Evolutionary conservation across 2,329 filamentous ascomycete species (phyloP).

Genomic region (Phoma sp.): DNA sequence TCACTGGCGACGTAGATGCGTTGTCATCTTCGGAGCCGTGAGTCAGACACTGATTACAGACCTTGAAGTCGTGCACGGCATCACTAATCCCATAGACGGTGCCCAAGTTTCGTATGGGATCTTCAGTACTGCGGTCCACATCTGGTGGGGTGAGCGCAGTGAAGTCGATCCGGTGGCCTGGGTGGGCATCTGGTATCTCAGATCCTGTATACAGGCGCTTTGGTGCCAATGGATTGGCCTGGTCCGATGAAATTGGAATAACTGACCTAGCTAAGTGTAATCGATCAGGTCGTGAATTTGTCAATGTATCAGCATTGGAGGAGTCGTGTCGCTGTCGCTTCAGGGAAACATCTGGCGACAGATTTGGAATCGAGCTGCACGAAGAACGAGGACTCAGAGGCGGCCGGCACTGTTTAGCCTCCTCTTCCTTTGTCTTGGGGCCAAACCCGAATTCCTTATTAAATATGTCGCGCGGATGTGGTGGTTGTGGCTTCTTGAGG

Average conservation of each 20-base stretch:
- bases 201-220: neutral
- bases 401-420: neutral
- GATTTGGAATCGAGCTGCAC: neutral
- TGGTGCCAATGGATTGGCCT: neutral
- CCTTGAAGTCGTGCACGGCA: neutral
- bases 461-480: neutral
- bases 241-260: neutral
- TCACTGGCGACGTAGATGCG: neutral
- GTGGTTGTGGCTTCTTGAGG: neutral
- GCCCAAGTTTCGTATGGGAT: no score
- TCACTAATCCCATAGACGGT: neutral
- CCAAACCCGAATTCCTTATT: constrained; percentile 7
- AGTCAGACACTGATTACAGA: neutral
- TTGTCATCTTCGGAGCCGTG: neutral
- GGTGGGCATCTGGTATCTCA: neutral
- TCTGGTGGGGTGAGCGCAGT: neutral
- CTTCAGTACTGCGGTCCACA: neutral
- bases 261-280: neutral
- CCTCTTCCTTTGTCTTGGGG: neutral
- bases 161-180: neutral
- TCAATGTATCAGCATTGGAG: neutral
- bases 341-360: neutral
- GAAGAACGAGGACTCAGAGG: constrained; percentile 5
- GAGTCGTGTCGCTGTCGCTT: constrained; percentile 6
- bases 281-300: neutral